Evolutionary conservation across 2,329 filamentous ascomycete genomes (phyloP), one percentile per base, ranked within the genome.

Genomic region (Diaporthe amygdali): DNA sequence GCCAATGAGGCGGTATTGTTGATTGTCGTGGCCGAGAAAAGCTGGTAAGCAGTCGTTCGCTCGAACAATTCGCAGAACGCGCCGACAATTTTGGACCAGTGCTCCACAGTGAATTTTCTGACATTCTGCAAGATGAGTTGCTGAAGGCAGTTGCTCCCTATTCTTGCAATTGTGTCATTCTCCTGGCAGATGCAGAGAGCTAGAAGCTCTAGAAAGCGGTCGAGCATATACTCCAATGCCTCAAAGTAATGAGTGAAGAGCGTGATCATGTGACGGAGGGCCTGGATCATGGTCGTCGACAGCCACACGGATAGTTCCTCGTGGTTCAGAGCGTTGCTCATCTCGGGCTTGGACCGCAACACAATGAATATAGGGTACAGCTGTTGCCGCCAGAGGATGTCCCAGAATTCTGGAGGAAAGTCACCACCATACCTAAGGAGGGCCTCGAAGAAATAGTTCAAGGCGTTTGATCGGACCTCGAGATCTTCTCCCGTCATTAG

Each of bases 351-450:
- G 22, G 96, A 98, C 75, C 97, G 95, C 52, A 99, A 84, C 2
- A 99, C 97, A 88, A 98, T 95, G 84, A 99, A 99, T 76, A 99
- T 99, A 0, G 96, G 97, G 76, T 97, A 98, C 1, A 99, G 88
- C 71, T 99, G 90, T 80, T 99, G 96, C 63, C 96, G 91, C 95
- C 96, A 99, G 0, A 99, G 88, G 22, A 96, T 97, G 80, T 99
- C 96, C 96, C 96, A 99, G 80, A 99, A 99, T 68, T 97, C 94
- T 1, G 92, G 86, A 4, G 96, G 95, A 77, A 98, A 99, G 75
- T 94, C 93, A 22, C 94, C 93, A 44, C 97, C 96, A 76, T 98
- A 96, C 74, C 90, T 91, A 71, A 97, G 92, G 8, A 99, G 87
- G 0, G 95, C 95, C 71, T 98, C 96, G 77, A 99, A 99, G 73